Base-by-base conservation (phyloP, 106 monocot species). In the Amphibolis antarctica region DNA sequence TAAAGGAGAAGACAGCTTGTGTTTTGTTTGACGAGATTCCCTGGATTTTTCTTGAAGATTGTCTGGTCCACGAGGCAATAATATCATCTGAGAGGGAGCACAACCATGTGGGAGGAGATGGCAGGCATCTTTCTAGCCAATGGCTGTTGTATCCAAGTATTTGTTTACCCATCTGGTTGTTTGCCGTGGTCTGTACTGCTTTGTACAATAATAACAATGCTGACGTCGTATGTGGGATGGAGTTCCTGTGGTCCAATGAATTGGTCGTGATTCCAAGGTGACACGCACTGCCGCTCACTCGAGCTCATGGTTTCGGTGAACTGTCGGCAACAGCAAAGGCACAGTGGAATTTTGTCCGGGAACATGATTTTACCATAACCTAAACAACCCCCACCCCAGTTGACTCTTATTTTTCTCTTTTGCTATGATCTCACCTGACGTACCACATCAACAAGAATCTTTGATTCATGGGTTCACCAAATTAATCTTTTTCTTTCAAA, bases 21-120 rank as follows among this genome's bases (percentile, higher is more conserved):
- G 15, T 30, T 52, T 64, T 42, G 25, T n/a, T 45, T 53, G 58
- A 48, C 59, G 36, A 66, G 49, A 50, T 29, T 63, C 54, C 67
- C 29, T 62, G 54, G 27, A 15, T 12, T 27, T 57, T 14, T 28
- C 26, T 55, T 26, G 12, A 15, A n/a, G 46, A 60, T n/a, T 31
- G 7, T 52, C 9, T n/a, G 21, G 18, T 52, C 21, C 9, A 52
- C 17, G 51, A 52, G 6, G 51, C 20, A 52, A 52, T 15, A 48
- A 15, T 15, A 52, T 63, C 59, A 59, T 68, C n/a, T n/a, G 57
- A 6, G 64, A 59, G 73, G 74, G 63, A 69, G 59, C 79, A 79
- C 5, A 22, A 24, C 69, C 79, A 79, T 79, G 79, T 79, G 79
- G 46, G 22, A 59, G 65, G 43, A 31, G 56, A 44, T 69, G 50